Base-by-base conservation (phyloP, 805 yeast species). In the Grigorovia jiainica region DNA sequence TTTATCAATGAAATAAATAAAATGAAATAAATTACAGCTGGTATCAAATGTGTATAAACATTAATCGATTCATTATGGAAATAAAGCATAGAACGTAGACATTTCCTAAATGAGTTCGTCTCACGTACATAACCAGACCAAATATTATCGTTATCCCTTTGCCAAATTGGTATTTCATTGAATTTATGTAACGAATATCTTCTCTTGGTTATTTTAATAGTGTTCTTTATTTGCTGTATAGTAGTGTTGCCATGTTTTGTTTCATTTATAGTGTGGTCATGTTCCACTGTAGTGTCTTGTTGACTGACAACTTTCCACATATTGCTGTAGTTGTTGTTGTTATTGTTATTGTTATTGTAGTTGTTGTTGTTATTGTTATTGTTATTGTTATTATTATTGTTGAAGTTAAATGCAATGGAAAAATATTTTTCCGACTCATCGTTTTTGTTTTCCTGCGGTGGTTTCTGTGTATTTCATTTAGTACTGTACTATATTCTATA, bases 61-160 rank as follows among this genome's bases (percentile, higher is more conserved):
- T 83, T 82, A 16, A 80, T 78, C 0, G 86, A 65, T 59, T 82
- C 92, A 50, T 83, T 83, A 60, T 82, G 87, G 34, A 78, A 48
- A 48, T 73, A 76, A 7, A 66, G 48, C 36, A 82, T 57, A 2
- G 83, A 72, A 32, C 63, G 49, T 15, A 77, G 43, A 44, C 82
- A 76, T 38, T 58, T 61, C 34, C 43, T 39, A 47, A 62, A 70
- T 24, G 81, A 73, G 27, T 58, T 49, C 1, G 84, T 75, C 42
- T 73, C 77, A 27, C 66, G 68, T 16, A 82, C 79, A 51, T 83
- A 83, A 4, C 87, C 87, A 0, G 76, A 64, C 33, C 65, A 55
- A 36, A 83, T 82, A 54, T 60, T 78, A 49, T 78, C 82, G 56
- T 83, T 83, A 54, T 83, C 92, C 44, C 72, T 67, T 54, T 81